Percentiles rank a stretch among this genome's conserved stretches.
Evolutionary conservation across 352 stramenopile genomes (phyloP).

Genomic region (Thalassiosira ordinaria): DNA sequence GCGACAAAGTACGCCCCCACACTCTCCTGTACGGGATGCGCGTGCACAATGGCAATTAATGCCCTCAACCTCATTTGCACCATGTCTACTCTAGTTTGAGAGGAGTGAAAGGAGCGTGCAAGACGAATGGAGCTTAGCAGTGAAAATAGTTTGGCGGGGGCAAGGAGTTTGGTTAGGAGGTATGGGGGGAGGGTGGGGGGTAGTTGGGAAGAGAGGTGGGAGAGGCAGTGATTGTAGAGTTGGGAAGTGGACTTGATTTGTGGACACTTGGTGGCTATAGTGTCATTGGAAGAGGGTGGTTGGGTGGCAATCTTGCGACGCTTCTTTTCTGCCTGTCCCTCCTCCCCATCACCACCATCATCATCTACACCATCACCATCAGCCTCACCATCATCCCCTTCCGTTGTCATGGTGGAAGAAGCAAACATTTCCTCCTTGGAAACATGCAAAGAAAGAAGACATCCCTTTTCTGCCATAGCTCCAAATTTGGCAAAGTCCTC

Average conservation of each 20-base stretch:
- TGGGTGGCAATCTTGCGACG: neutral
- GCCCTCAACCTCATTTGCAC: slow-evolving; percentile 69
- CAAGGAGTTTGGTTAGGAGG: slow-evolving; percentile 18
- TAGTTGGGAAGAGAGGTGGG: slow-evolving; percentile 19
- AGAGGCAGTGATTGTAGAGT: slow-evolving; percentile 50
- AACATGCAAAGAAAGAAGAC: slow-evolving; percentile 24
- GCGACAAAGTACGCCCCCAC: slow-evolving; percentile 80
- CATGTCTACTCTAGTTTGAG: slow-evolving; percentile 40
- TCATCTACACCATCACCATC: neutral
- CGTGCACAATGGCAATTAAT: slow-evolving; percentile 72
- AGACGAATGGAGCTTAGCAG: slow-evolving; percentile 77
- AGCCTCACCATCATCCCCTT: too few relatives aligned
- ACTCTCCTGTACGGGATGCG: slow-evolving; percentile 71
- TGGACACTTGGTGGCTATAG: too few relatives aligned
- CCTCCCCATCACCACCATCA: neutral
- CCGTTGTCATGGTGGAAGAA: neutral
- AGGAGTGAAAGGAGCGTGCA: slow-evolving; percentile 70
- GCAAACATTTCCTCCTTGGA: slow-evolving; percentile 39
- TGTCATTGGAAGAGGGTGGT: neutral
- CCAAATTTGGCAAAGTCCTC: neutral
- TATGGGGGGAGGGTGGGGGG: neutral
- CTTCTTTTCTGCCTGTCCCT: slow-evolving; percentile 9
- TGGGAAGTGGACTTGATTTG: slow-evolving; percentile 48
- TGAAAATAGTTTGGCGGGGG: slow-evolving; percentile 62
- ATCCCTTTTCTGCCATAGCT: slow-evolving; percentile 21